Evolutionary conservation across 129 eudicot species (phyloP), one percentile per base, ranked within the genome.

Genomic region (Erigeron canadensis): DNA sequence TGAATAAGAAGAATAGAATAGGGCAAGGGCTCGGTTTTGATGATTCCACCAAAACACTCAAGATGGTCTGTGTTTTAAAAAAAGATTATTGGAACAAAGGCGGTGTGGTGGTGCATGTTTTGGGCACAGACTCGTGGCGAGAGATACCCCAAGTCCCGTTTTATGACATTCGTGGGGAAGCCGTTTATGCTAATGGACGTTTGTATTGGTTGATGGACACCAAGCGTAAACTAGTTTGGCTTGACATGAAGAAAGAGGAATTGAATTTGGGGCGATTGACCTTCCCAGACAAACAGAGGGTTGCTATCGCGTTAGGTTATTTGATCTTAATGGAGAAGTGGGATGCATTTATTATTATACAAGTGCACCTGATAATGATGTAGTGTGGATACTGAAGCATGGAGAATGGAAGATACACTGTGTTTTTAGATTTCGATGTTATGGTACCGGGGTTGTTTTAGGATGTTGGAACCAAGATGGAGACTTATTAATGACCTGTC

Each of bases 301-400:
- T 0, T 7, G 23, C 13, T 43, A 9, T 11, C 12, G 2, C n/a
- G n/a, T n/a, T 44, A 13, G 42, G 1, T 7, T 71, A 67, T 56
- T 71, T 13, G 75, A 42, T 57, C 38, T 71, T 19, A 4, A 43
- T 2, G 56, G 75, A 42, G 67, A 57, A 21, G n/a, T n/a, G n/a
- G 19, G 4, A 43, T 41, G 34, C n/a, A n/a, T n/a, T n/a, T n/a
- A n/a, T n/a, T n/a, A n/a, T n/a, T n/a, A n/a, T n/a, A n/a, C n/a
- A n/a, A n/a, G n/a, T n/a, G n/a, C n/a, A n/a, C n/a, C n/a, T n/a
- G n/a, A n/a, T n/a, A n/a, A n/a, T n/a, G n/a, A n/a, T n/a, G 34
- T 23, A 28, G 75, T 57, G 56, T 57, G 67, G 75, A 50, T 57
- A 16, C 15, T 71, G 75, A 71, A 56, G n/a, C 21, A 43, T 66